Evolutionary conservation across 2,329 filamentous ascomycete genomes (phyloP), one percentile per base, ranked within the genome.

Genomic region (Thelonectria blattea): DNA sequence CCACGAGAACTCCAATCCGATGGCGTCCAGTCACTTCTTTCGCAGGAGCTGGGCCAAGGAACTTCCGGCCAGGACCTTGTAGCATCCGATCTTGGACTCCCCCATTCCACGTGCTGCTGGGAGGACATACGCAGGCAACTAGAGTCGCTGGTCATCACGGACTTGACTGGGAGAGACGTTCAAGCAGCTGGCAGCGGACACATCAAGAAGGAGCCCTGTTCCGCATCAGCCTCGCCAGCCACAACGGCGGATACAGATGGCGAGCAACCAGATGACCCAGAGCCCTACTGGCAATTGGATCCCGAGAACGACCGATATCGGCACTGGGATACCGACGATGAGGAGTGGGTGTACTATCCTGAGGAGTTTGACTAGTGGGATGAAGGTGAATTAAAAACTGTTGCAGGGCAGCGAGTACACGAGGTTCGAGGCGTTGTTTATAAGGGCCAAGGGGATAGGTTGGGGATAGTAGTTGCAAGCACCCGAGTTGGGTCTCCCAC

Each of bases 201-300:
- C 1, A 54, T 41, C 6, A 57, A 42, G n/a, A 64, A 65, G 39
- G 63, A 68, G 20, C 46, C 60, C 6, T 43, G 66, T 8, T 61
- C 61, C 2, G 8, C 2, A 30, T 6, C 27, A 30, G 27, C 27
- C 27, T 30, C 27, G 27, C 27, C 8, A n/a, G 61, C 63, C 1
- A 63, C 68, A 14, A 67, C 68, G 34, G 53, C 68, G 27, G 61
- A 71, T 32, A 54, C 53, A n/a, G 58, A 55, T 12, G 64, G 63
- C 32, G 63, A 70, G 11, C 52, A 53, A 30, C 65, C 68, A 5
- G 24, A 60, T 46, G 66, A 62, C 9, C 64, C 66, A 8, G 58
- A 59, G 9, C 32, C n/a, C 10, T 70, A 70, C 24, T 71, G 69
- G 69, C 45, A 62, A 22, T 70, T 66, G 67, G 56, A 71, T 30